Evolutionary conservation across 2,329 filamentous ascomycete species (phyloP), one percentile per base, ranked within the genome.

Genomic region (Metarhizium rileyi): DNA sequence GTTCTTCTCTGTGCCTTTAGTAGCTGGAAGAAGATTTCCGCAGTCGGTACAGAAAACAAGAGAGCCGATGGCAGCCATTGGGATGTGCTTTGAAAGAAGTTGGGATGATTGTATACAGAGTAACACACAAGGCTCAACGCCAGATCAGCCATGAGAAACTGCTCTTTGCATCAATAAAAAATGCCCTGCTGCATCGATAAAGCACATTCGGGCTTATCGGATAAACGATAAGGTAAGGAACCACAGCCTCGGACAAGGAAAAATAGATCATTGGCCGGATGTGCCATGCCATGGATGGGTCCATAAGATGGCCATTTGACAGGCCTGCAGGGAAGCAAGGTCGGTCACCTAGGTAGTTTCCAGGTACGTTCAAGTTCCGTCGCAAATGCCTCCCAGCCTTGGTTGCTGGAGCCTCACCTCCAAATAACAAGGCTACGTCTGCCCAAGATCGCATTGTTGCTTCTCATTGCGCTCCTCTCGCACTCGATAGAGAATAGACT

Each of bases 1-100:
- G 50, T 86, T 85, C 63, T 89, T 86, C 57, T 81, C 76, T 52
- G 83, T 84, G 53, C 87, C 88, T 55, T 84, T 85, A 44, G 87
- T 89, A 47, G 84, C 79, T 48, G 93, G 89, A 38, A 97, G 74
- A 3, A 96, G 76, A 65, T 95, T 95, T 53, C 91, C 91, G 67
- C 91, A 97, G 65, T 90, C 87, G 48, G 78, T 87, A 73, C 91
- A 97, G 68, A 97, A 97, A 33, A 95, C 84, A 38, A 97, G 76
- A 47, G 90, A 91, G 50, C 90, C 91, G 57, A 96, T 90, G 18
- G 87, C 83, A 56, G 90, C 83, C 91, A 96, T 96, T 51, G 56
- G 3, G 14, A n/a, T 5, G n/a, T 38, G 2, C 28, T 30, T 20
- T 14, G 12, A 6, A 36, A 22, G 26, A 20, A 20, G 43, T 10